Evolutionary conservation across 768 basidiomycete genomes (phyloP).

Genomic region (Leccinum imitatum): DNA sequence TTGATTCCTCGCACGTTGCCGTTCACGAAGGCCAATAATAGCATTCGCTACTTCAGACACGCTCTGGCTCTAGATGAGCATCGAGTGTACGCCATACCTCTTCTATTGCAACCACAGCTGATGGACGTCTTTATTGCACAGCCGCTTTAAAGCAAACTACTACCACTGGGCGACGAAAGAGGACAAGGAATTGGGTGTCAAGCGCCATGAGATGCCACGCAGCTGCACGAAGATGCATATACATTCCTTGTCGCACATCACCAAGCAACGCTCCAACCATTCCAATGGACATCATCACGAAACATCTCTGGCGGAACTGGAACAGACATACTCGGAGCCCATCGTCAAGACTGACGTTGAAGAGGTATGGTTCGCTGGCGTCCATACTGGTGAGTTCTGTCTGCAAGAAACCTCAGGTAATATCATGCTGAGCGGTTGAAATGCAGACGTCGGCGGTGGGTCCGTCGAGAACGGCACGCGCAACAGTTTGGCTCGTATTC

Average conservation of each 20-base stretch:
- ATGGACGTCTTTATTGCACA: slow-evolving; percentile 8
- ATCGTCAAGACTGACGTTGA: slow-evolving; percentile 54
- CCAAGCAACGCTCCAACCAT: neutral
- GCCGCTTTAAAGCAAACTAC: slow-evolving; percentile 32
- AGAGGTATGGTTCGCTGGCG: slow-evolving; percentile 83
- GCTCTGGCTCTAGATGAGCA: slow-evolving; percentile 70
- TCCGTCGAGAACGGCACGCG: slow-evolving; percentile 55
- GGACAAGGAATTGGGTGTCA: slow-evolving; percentile 45
- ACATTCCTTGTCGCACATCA: neutral
- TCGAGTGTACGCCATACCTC: slow-evolving; percentile 42
- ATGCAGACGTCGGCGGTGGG: slow-evolving; percentile 74
- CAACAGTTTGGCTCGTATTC: slow-evolving; percentile 65
- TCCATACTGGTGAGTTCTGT: slow-evolving; percentile 58
- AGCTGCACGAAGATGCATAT: slow-evolving; percentile 25
- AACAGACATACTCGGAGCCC: slow-evolving; percentile 38
- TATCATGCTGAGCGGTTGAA: neutral
- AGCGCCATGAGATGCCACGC: slow-evolving; percentile 50
- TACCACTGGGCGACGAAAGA: slow-evolving; percentile 43
- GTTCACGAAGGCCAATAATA: slow-evolving; percentile 60
- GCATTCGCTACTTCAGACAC: slow-evolving; percentile 67
- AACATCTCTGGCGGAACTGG: slow-evolving; percentile 34
- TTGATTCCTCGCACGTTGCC: slow-evolving; percentile 62
- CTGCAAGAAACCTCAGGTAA: neutral
- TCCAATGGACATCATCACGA: slow-evolving; percentile 12
- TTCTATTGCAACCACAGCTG: slow-evolving; percentile 4